Base-by-base conservation (phyloP, 257 asterid species). In the Cynanchum wilfordii region DNA sequence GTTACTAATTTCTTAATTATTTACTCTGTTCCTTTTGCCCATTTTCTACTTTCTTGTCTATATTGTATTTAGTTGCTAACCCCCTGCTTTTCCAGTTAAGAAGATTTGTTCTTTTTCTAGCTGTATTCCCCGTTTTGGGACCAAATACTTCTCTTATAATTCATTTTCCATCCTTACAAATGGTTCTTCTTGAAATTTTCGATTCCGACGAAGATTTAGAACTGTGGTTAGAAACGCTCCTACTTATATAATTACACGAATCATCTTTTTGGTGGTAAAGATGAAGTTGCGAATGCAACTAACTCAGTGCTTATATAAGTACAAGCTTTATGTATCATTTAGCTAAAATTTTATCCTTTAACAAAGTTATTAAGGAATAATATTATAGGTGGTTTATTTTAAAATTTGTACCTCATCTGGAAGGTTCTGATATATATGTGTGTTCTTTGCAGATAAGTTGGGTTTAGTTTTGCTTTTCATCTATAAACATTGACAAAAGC, bases 251-350 rank as follows among this genome's bases (percentile, higher is more conserved):
- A 78, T 64, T 30, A 63, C 70, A 47, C 63, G 49, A 62, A 51
- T 25, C 38, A 29, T 33, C 24, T 19, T 17, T 17, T 25, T 36
- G 47, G 27, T 19, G 6, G 58, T 19, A 30, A 24, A 60, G 24
- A 60, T 15, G 38, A 63, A 47, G 27, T 8, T 13, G 20, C 13
- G 36, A 22, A 33, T 36, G 29, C 51, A 17, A 2, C 19, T 7
- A 13, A 25, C 70, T 73, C 66, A n/a, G 45, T 68, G 78, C 74
- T 78, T 73, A 51, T 40, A 24, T 60, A 68, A 19, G 45, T 68
- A 25, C 66, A 52, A 40, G 75, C 65, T 78, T 78, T 68, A 54
- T 73, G 10, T 49, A 11, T 64, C 68, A 59, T 36, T 16, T 49
- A 60, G 33, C 62, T 68, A 69, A 69, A 65, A 10, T 62, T 62